Conservation (phyloP, 345 rosid species). For the Diplotaxis tenuifolia region DNA sequence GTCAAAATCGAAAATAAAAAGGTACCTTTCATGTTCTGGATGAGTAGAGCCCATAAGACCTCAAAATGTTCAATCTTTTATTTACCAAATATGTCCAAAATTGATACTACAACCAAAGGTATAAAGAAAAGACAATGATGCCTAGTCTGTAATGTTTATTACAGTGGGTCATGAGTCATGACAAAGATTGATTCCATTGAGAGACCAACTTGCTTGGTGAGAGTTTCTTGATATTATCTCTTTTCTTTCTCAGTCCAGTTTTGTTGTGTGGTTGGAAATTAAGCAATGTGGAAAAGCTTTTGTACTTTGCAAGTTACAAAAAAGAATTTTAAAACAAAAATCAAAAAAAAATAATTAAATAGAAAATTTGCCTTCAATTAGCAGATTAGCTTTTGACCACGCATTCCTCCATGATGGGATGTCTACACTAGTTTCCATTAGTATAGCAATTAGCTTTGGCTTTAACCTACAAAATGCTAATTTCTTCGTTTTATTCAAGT, state of each 20-base stretch:
- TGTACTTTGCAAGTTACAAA: conserved; percentile 15
- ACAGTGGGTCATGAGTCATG: conserved; percentile 11
- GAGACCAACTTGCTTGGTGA: conserved; percentile 24
- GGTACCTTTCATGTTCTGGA: conserved; percentile 1
- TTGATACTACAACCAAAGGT: background rate
- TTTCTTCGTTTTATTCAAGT: conserved; percentile 1
- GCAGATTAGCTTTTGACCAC: conserved; percentile 13
- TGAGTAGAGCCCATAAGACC: conserved; percentile 20
- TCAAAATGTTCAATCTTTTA: background rate
- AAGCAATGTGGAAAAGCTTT: conserved; percentile 1
- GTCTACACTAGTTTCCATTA: background rate
- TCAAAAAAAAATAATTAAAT: background rate
- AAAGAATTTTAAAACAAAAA: background rate
- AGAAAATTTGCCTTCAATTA: background rate
- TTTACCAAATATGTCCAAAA: conserved; percentile 6
- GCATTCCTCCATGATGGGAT: background rate
- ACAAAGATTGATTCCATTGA: conserved; percentile 22
- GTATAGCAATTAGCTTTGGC: background rate
- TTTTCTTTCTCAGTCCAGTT: background rate
- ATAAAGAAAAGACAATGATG: conserved; percentile 11
- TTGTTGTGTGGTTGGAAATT: conserved; percentile 20
- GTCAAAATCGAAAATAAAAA: background rate
- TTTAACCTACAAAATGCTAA: background rate
- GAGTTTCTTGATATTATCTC: background rate
- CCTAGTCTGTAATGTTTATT: conserved; percentile 14